Percentiles rank a stretch among this genome's conserved stretches.
Evolutionary conservation across 2,329 filamentous ascomycete genomes (phyloP).

Genomic region (Nigrograna mackinnonii): DNA sequence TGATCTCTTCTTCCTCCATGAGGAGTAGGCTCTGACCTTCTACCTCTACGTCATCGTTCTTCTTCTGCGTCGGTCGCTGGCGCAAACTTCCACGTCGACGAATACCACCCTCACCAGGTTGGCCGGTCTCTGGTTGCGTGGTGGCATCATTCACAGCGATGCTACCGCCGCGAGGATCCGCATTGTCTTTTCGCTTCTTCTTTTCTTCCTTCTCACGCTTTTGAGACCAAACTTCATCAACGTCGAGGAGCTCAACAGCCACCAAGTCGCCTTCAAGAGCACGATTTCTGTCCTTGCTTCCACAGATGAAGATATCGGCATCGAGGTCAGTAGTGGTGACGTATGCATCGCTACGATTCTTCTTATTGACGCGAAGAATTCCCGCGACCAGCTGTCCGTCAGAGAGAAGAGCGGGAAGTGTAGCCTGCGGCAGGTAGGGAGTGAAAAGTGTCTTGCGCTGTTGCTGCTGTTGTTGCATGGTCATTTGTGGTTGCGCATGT

Average conservation of each 20-base stretch:
- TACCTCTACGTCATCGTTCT: constrained; percentile 99
- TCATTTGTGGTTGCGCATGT: constrained; percentile 67
- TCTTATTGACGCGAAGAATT: constrained; percentile 98
- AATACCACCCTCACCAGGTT: constrained; percentile 77
- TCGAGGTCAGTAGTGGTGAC: constrained; percentile 94
- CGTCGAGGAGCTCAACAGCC: constrained; percentile 92
- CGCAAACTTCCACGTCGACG: constrained; percentile 92
- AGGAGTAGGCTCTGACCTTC: constrained; percentile 96
- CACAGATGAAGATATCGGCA: constrained; percentile 98
- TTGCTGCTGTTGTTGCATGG: constrained; percentile 75
- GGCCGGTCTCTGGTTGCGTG: constrained; percentile 62
- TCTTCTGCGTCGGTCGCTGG: constrained; percentile 97
- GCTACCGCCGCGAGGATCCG: constrained; percentile 81
- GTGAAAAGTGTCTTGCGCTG: constrained; percentile 98
- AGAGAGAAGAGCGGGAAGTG: constrained; percentile 83
- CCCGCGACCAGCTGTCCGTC: constrained; percentile 95
- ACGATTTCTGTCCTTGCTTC: constrained; percentile 97
- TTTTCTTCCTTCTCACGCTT: constrained; percentile 99
- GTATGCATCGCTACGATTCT: constrained; percentile 98
- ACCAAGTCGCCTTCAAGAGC: constrained; percentile 95
- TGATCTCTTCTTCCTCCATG: constrained; percentile 98
- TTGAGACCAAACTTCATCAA: constrained; percentile 97
- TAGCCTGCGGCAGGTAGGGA: constrained; percentile 94
- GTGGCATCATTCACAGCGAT: constrained; percentile 69
- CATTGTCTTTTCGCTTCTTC: constrained; percentile 99